These are phyloP conservation scores for Avena eriantha DNA, from an alignment of 176 grass and related monocot species.

Conservation along the genomic window DNA sequence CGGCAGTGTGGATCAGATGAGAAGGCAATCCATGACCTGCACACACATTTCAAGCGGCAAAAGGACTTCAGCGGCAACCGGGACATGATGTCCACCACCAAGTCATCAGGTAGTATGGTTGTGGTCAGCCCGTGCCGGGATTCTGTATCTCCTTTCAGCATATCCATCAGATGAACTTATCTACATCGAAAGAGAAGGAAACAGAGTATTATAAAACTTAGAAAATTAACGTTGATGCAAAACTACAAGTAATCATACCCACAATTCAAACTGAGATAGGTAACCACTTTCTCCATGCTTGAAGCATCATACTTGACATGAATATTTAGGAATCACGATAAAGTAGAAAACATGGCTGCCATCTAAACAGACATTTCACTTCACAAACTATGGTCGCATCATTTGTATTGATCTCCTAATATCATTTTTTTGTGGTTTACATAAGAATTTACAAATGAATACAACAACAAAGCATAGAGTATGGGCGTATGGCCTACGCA, in stretches of 20 bases:
- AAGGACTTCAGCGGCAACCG: background rate
- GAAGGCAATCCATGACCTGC: no score
- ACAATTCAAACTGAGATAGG: background rate
- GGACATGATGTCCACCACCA: slow-evolving; percentile 43
- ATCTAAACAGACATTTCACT: background rate
- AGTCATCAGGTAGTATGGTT: slow-evolving; percentile 3
- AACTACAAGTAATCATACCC: background rate
- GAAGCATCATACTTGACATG: background rate
- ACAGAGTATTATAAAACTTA: background rate
- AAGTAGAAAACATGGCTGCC: background rate
- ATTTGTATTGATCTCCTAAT: background rate
- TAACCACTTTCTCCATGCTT: background rate
- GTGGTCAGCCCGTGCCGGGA: background rate
- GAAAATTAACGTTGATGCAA: background rate
- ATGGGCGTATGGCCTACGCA: background rate
- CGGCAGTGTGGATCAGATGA: no score
- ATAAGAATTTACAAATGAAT: background rate
- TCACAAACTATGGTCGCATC: background rate
- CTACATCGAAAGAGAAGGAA: background rate
- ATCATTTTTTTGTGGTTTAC: background rate
- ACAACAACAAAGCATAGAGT: background rate
- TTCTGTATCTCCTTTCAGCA: background rate
- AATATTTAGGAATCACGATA: background rate
- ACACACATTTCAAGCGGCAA: no score
- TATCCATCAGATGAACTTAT: background rate